These are phyloP conservation scores for Neckera pumila DNA, from an alignment of 225 moss, liverwort and hornwort genomes.

Conservation along the genomic window DNA sequence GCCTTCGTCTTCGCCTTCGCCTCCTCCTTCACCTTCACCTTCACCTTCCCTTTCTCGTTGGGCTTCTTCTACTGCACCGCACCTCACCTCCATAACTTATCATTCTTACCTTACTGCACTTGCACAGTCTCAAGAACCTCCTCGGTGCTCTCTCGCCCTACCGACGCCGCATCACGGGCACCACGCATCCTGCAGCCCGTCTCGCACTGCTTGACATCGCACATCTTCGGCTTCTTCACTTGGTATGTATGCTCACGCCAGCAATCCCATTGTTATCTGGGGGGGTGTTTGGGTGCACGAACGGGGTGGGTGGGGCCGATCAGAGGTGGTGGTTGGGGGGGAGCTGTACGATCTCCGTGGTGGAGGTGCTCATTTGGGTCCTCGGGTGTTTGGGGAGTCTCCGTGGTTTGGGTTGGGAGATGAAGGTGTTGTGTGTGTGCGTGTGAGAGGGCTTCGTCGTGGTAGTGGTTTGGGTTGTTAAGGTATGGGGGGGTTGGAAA, in stretches of 20 bases:
- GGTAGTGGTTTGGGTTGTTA: not conserved
- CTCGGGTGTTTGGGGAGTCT: not conserved
- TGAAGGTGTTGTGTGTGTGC: not conserved
- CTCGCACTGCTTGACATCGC: not conserved
- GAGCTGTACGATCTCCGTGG: conserved; percentile 1
- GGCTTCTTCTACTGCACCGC: not conserved
- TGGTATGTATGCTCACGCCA: not conserved
- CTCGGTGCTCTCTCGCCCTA: not conserved
- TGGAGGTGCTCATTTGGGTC: not conserved
- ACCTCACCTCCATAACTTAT: not conserved
- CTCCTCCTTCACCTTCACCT: not conserved
- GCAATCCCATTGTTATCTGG: not conserved
- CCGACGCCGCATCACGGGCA: not conserved
- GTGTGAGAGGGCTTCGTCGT: not conserved
- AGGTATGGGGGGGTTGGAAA: not conserved
- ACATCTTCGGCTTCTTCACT: no score
- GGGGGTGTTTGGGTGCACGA: not conserved
- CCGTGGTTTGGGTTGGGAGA: not conserved
- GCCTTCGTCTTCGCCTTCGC: not conserved
- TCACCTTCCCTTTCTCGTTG: not conserved
- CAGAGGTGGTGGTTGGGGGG: not conserved
- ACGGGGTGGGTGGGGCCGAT: not conserved
- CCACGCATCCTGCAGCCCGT: not conserved
- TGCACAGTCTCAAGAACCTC: not conserved
- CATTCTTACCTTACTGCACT: not conserved